These are phyloP conservation scores for Naganishia kalamii DNA, from an alignment of 768 basidiomycete species.

Conservation along the genomic window DNA sequence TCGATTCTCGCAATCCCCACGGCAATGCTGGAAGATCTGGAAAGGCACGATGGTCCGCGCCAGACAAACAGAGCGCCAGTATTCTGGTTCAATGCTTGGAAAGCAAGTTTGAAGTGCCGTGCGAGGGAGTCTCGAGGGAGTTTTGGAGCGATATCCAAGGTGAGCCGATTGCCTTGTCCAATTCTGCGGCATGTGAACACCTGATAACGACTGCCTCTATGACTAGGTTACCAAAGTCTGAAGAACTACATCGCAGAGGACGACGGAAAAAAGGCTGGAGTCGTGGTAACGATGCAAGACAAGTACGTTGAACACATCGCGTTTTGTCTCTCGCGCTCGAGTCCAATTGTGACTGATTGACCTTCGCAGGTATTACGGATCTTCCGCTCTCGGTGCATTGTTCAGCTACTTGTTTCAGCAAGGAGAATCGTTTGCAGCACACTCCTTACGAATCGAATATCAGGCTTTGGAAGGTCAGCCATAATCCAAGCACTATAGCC, in stretches of 20 bases:
- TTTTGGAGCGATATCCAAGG: constrained; percentile 83
- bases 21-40: constrained; percentile 27
- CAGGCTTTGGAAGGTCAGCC: constrained; percentile 59
- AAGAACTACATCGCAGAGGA: constrained; percentile 71
- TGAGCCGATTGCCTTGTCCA: no score
- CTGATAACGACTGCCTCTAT: no score
- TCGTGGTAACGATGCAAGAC: constrained; percentile 67
- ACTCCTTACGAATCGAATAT: constrained; percentile 50
- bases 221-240: constrained; percentile 65
- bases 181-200: no score
- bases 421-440: constrained; percentile 51
- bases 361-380: background rate
- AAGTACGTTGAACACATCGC: constrained; percentile 54
- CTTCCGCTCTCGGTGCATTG: constrained; percentile 7
- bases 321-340: background rate
- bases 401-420: background rate
- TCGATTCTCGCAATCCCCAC: background rate
- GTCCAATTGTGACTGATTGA: background rate
- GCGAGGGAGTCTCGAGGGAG: constrained; percentile 67
- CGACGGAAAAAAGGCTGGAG: constrained; percentile 66
- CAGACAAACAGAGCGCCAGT: constrained; percentile 51
- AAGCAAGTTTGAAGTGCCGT: constrained; percentile 62
- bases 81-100: constrained; percentile 65
- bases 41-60: constrained; percentile 44
- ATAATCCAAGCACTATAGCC: background rate